Evolutionary conservation across 148 eudicot species (phyloP), one percentile per base, ranked within the genome.

Genomic region (Drosera capensis): DNA sequence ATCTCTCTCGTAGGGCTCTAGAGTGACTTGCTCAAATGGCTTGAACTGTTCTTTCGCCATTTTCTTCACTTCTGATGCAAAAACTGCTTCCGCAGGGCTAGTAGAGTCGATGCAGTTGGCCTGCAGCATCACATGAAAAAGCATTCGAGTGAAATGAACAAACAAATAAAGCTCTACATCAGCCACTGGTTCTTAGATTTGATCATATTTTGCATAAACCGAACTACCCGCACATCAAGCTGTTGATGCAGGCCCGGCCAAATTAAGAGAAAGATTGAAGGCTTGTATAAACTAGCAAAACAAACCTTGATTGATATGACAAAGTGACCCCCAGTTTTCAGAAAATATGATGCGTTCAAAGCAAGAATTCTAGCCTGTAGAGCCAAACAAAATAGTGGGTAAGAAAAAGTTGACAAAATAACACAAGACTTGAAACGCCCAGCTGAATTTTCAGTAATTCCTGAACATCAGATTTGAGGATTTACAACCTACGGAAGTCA

Each of bases 101-200:
- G 95, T 85, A 1, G 99, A 90, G 55, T 90, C 99, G 6, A 85
- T 84, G 66, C 99, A 90, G 60, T 81, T 84, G 21, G 99, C 95
- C 99, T 90, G 51, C 21, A 43, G 3, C 9, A 4, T 34, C 38
- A 6, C 16, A 40, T 11, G 29, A 41, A 38, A 39, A 39, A 14
- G 7, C 0, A 39, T n/a, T 2, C 7, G 6, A 39, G 5, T 4
- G 40, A 15, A 15, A 7, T 39, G 0, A 20, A 22, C n/a, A n/a
- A n/a, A n/a, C n/a, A n/a, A n/a, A 13, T 51, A 38, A 7, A 34
- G 9, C 2, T 14, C 25, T 51, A 15, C 11, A 7, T 43, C 13
- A 25, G 19, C 39, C 6, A 26, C 18, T 8, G 20, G 13, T 13
- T 34, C 8, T 14, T 3, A 18, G 14, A 7, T 30, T 18, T 6